Base-by-base conservation (phyloP, 345 rosid genomes). In the Aethionema arabicum region DNA sequence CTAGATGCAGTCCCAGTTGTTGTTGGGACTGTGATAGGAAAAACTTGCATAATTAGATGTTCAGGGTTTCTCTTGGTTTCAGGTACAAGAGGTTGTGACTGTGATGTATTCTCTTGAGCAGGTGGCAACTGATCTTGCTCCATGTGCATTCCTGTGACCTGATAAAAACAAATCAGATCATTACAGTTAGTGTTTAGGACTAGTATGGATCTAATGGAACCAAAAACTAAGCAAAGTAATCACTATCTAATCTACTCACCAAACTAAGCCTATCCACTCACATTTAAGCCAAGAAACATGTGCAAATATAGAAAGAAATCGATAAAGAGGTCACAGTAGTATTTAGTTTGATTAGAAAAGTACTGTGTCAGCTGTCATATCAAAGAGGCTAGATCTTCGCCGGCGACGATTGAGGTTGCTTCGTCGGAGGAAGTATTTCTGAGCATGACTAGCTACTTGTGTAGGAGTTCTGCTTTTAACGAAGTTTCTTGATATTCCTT, bases 371-470 rank as follows among this genome's bases (percentile, higher is more conserved):
- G 99, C 85, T 46, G 91, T 93, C 60, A 89, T 96, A 36, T 89
- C 91, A 46, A 93, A 91, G 75, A 95, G 91, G 61, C 97, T 86
- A 61, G 95, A 83, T 72, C 99, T 95, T 40, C 98, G 85, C 7
- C 99, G 85, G 10, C 97, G 95, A 53, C 97, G 90, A 49, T 89
- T 89, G 72, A 87, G 84, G 52, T 84, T 93, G 72, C 67, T 78
- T 6, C 86, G 82, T 46, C 99, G 86, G 61, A 90, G 91, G 44
- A 87, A 93, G 69, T 90, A 87, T 47, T 93, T 93, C 81, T 93
- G 99, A 66, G 99, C 99, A 31, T 93, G 99, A 33, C 99, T 93
- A 4, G 99, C 99, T 4, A 93, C 99, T 78, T 93, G 99, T 7
- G 99, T 90, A 2, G 99, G 96, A 0, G 97, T 93, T 63, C 99